Evolutionary conservation across 306 rosid species (phyloP).

Genomic region (Datisca glomerata): DNA sequence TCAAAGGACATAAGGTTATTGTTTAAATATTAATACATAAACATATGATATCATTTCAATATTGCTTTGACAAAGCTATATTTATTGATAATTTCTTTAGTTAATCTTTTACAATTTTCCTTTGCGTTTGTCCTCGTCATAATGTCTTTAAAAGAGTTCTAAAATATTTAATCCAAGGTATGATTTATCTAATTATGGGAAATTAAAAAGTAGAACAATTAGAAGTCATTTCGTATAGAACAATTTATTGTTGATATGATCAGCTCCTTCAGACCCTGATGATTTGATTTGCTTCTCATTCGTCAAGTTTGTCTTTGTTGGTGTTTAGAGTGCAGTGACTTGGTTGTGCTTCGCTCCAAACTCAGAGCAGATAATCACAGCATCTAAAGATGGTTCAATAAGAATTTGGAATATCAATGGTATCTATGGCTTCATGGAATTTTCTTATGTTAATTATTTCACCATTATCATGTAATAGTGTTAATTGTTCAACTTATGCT

Average conservation of each 20-base stretch:
- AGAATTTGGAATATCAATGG: slow-evolving; percentile 99
- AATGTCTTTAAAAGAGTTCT: no score
- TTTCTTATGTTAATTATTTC: slow-evolving; percentile 3
- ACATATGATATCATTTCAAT: no score
- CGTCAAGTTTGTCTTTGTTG: slow-evolving; percentile 7
- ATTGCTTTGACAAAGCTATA: no score
- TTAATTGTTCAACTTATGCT: no score
- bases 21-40: slow-evolving; percentile 5
- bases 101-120: no score
- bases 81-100: no score
- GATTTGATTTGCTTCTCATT: slow-evolving; percentile 2
- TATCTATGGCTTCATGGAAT: slow-evolving; percentile 17
- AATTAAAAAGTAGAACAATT: no score
- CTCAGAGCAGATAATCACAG: slow-evolving; percentile 87
- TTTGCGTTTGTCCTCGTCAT: no score
- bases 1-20: slow-evolving; percentile 94
- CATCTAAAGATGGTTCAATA: slow-evolving; percentile 85
- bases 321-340: slow-evolving; percentile 87
- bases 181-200: no score
- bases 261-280: neutral
- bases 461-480: neutral
- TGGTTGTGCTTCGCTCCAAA: slow-evolving; percentile 89
- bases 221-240: no score
- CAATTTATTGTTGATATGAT: no score
- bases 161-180: no score